A percentile compares a stretch with the other conserved stretches of the same genome.
Conservation (phyloP, 495 filamentous ascomycete genomes). For the Letharia lupina region DNA sequence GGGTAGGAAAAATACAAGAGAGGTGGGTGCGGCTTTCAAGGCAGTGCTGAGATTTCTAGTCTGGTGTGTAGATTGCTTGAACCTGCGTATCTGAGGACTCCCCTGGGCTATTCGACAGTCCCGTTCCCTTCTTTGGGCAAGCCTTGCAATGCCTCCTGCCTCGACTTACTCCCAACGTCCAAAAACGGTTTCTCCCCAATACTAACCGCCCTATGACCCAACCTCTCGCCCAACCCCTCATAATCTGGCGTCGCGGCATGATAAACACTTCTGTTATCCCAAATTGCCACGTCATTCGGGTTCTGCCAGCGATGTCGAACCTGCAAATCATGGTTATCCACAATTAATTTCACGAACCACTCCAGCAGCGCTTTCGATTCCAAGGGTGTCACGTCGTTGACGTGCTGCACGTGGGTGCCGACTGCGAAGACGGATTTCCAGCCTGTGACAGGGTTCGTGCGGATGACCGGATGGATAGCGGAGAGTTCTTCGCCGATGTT, state of each 20-base stretch:
- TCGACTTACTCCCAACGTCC: conserved; percentile 41
- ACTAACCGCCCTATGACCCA: conserved; percentile 54
- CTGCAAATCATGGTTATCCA: conserved; percentile 75
- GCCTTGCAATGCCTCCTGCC: conserved; percentile 20
- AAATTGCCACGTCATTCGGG: conserved; percentile 60
- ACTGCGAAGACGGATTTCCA: conserved; percentile 70
- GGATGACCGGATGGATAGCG: conserved; percentile 53
- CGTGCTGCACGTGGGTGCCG: conserved; percentile 48
- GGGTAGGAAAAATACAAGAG: no score
- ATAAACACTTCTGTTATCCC: conserved; percentile 67
- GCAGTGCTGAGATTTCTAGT: no score
- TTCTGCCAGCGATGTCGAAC: conserved; percentile 59
- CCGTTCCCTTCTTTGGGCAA: background rate
- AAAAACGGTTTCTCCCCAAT: conserved; percentile 65
- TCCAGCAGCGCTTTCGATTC: conserved; percentile 56
- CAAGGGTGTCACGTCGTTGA: conserved; percentile 57
- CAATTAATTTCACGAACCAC: conserved; percentile 55
- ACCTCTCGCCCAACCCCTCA: conserved; percentile 48
- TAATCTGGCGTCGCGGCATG: conserved; percentile 68
- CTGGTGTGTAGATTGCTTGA: no score
- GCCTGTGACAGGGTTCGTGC: conserved; percentile 67
- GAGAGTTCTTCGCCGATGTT: conserved; percentile 48
- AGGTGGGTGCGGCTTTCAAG: no score
- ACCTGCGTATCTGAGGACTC: no score
- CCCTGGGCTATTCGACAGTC: background rate